These are phyloP conservation scores for Aspergillus pseudotamarii DNA, from an alignment of 2,329 filamentous ascomycete species.

Conservation along the genomic window DNA sequence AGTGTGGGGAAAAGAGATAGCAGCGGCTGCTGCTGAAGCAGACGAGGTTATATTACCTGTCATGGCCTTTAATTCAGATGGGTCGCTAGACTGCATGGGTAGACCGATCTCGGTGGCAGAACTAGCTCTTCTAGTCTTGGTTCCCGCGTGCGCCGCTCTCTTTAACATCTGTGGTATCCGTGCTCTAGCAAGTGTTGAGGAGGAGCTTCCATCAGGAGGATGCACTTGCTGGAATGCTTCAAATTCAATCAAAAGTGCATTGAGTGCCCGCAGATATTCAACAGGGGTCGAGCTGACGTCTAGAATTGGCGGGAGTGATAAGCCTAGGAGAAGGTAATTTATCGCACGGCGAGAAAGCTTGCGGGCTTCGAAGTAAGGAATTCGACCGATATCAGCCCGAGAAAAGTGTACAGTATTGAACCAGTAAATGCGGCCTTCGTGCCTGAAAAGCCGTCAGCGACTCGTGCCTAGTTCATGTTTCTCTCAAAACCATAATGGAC, in stretches of 20 bases:
- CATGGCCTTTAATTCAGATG: conserved; percentile 51
- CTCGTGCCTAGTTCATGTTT: neutral
- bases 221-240: conserved; percentile 90
- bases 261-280: conserved; percentile 86
- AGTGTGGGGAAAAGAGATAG: conserved; percentile 47
- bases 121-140: conserved; percentile 61
- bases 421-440: conserved; percentile 95
- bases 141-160: conserved; percentile 58
- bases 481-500: conserved; percentile 37
- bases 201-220: conserved; percentile 70
- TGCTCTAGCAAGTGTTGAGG: conserved; percentile 72
- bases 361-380: conserved; percentile 82
- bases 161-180: conserved; percentile 84
- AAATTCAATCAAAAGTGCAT: conserved; percentile 85
- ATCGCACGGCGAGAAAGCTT: conserved; percentile 88
- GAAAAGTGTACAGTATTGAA: conserved; percentile 97
- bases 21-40: conserved; percentile 38
- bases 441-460: conserved; percentile 54
- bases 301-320: conserved; percentile 85
- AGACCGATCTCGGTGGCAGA: conserved; percentile 63
- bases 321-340: conserved; percentile 88
- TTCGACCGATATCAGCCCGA: conserved; percentile 73
- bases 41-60: conserved; percentile 43
- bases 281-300: conserved; percentile 77
- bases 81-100: conserved; percentile 53